Percentiles rank a stretch among this genome's conserved stretches.
phyloP scores from a whole-genome alignment of 2,329 filamentous ascomycete genomes.

The Sclerotinia subarctica region DNA sequence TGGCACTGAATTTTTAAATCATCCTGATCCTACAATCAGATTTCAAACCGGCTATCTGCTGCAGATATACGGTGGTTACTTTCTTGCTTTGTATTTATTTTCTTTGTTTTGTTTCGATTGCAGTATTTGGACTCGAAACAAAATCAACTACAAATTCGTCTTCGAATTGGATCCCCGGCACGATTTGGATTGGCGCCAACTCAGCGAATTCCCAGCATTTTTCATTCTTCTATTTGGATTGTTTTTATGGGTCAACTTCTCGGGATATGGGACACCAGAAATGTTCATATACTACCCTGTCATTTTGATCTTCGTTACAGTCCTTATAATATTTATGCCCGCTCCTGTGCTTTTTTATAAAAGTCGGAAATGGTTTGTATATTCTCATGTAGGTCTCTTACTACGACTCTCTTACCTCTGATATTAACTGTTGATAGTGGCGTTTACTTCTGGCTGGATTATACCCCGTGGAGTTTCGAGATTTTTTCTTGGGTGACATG shows the following conservation, averaged over 20 bases:
- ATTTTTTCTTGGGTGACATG: constrained; percentile 97
- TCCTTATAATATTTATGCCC: constrained; percentile 71
- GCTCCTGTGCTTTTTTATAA: constrained; percentile 69
- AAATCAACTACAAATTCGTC: constrained; percentile 94
- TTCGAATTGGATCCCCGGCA: constrained; percentile 93
- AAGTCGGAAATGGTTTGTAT: constrained; percentile 80
- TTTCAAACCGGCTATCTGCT: constrained; percentile 65
- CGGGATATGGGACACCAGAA: constrained; percentile 57
- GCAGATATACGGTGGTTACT: constrained; percentile 92
- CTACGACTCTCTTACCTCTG: neutral
- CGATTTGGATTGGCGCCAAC: constrained; percentile 83
- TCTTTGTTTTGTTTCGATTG: constrained; percentile 83
- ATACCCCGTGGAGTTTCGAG: constrained; percentile 92
- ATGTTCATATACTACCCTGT: constrained; percentile 87
- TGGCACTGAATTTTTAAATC: constrained; percentile 51
- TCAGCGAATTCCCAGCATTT: constrained; percentile 82
- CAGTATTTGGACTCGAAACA: constrained; percentile 74
- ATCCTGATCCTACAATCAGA: constrained; percentile 47
- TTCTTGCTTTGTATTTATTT: constrained; percentile 76
- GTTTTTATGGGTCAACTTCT: constrained; percentile 87
- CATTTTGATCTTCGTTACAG: constrained; percentile 67
- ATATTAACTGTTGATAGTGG: constrained; percentile 56
- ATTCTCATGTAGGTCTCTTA: constrained; percentile 68
- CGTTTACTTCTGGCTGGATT: constrained; percentile 79
- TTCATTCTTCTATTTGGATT: constrained; percentile 76